Conservation (phyloP, 768 basidiomycete species). For the Russula griseocarnosa region DNA sequence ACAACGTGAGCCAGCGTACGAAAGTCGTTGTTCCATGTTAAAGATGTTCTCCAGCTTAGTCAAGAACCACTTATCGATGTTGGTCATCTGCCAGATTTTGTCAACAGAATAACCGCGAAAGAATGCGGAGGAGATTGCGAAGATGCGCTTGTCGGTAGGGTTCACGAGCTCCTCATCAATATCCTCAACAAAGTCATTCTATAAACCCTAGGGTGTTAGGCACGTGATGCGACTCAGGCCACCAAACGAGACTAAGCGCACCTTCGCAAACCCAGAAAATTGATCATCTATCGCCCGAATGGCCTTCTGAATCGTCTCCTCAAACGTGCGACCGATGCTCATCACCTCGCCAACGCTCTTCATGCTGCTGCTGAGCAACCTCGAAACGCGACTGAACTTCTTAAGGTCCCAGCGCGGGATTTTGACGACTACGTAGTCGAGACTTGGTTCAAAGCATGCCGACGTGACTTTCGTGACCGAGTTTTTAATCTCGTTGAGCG, state of each 20-base stretch:
- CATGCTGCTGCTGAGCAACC: slow-evolving; percentile 91
- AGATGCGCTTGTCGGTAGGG: slow-evolving; percentile 95
- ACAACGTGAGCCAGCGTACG: slow-evolving; percentile 46
- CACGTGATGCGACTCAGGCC: not conserved
- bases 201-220: slow-evolving; percentile 3
- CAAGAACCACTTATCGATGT: slow-evolving; percentile 98
- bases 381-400: slow-evolving; percentile 94
- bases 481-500: slow-evolving; percentile 97
- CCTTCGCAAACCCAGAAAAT: slow-evolving; percentile 90
- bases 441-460: slow-evolving; percentile 96
- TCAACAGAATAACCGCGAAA: slow-evolving; percentile 91
- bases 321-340: slow-evolving; percentile 97
- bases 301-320: slow-evolving; percentile 98
- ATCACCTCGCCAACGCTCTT: slow-evolving; percentile 99
- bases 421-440: slow-evolving; percentile 98
- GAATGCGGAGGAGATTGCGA: slow-evolving; percentile 93
- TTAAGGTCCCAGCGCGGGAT: slow-evolving; percentile 99
- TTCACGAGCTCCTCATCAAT: slow-evolving; percentile 91
- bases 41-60: slow-evolving; percentile 81
- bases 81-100: slow-evolving; percentile 96
- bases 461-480: slow-evolving; percentile 94
- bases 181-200: slow-evolving; percentile 86
- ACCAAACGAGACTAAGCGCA: slow-evolving; percentile 32
- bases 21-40: slow-evolving; percentile 71
- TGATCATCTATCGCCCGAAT: slow-evolving; percentile 95